phyloP scores from a whole-genome alignment of 208 protist genomes.

The Willaertia magna region DNA sequence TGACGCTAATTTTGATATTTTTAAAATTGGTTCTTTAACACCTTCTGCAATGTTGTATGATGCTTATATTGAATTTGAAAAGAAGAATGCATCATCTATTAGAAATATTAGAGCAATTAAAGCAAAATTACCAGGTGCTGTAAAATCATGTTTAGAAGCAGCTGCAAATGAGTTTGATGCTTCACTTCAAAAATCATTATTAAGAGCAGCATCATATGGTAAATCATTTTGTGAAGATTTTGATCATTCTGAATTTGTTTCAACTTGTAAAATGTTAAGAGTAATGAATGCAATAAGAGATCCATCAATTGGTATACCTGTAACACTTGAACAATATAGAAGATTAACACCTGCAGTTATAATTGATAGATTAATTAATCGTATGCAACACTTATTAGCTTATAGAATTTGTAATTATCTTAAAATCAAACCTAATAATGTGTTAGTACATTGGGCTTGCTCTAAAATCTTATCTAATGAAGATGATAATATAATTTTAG shows the following conservation, averaged over 20 bases:
- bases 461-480: constrained; percentile 46
- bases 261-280: constrained; percentile 52
- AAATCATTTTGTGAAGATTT: constrained; percentile 71
- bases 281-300: constrained; percentile 62
- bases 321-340: constrained; percentile 65
- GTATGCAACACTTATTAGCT: constrained; percentile 66
- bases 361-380: constrained; percentile 51
- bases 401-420: constrained; percentile 57
- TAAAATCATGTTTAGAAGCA: neutral
- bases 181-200: neutral
- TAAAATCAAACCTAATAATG: constrained; percentile 40
- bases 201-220: constrained; percentile 66
- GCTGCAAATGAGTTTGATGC: neutral
- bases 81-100: neutral
- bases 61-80: constrained; percentile 11
- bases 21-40: constrained; percentile 5
- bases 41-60: constrained; percentile 11
- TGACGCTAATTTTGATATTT: constrained; percentile 7
- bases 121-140: neutral
- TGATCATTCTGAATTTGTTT: constrained; percentile 58
- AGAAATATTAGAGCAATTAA: constrained; percentile 4
- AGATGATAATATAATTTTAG: constrained; percentile 23
- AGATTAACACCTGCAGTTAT: constrained; percentile 25
- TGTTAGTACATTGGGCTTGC: constrained; percentile 83
- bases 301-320: constrained; percentile 51